A percentile compares a stretch with the other conserved stretches of the same genome.
Conservation (phyloP, 257 asterid species). For the Ehretia macrophylla region DNA sequence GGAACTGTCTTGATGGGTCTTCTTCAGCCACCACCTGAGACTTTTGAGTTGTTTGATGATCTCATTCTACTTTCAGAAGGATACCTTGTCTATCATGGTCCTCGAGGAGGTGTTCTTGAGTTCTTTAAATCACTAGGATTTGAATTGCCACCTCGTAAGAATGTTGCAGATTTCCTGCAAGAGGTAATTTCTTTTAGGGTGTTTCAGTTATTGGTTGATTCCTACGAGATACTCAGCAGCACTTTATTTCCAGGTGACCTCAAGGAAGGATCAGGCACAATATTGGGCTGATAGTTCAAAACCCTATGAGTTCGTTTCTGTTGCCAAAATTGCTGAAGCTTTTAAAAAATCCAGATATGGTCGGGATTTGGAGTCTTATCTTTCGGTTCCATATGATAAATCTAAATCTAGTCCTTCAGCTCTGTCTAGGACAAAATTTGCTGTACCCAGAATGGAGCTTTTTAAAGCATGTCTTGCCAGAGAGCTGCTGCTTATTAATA, state of each 20-base stretch:
- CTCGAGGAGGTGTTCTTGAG: constrained; percentile 54
- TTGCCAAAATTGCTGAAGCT: constrained; percentile 63
- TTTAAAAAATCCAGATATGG: constrained; percentile 60
- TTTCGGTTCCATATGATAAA: constrained; percentile 55
- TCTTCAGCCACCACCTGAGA: constrained; percentile 95
- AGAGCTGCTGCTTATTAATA: constrained; percentile 68
- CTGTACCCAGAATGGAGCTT: constrained; percentile 63
- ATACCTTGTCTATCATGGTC: constrained; percentile 75
- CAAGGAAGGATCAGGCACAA: constrained; percentile 81
- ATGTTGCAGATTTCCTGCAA: constrained; percentile 84
- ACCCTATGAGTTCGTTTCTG: constrained; percentile 67
- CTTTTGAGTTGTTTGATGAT: constrained; percentile 85
- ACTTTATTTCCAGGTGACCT: constrained; percentile 51
- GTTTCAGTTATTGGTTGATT: constrained; percentile 3
- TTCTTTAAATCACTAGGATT: constrained; percentile 86
- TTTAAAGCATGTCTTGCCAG: constrained; percentile 70
- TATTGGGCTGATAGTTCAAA: constrained; percentile 76
- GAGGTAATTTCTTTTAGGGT: constrained; percentile 42
- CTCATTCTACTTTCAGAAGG: constrained; percentile 78
- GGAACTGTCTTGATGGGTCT: constrained; percentile 86
- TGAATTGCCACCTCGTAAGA: constrained; percentile 83
- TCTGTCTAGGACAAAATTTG: constrained; percentile 58
- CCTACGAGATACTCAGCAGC: constrained; percentile 4
- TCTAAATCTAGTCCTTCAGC: constrained; percentile 60
- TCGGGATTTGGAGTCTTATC: constrained; percentile 34